These are phyloP conservation scores for Sclerospora graminicola DNA, from an alignment of 352 stramenopile genomes.

Conservation along the genomic window DNA sequence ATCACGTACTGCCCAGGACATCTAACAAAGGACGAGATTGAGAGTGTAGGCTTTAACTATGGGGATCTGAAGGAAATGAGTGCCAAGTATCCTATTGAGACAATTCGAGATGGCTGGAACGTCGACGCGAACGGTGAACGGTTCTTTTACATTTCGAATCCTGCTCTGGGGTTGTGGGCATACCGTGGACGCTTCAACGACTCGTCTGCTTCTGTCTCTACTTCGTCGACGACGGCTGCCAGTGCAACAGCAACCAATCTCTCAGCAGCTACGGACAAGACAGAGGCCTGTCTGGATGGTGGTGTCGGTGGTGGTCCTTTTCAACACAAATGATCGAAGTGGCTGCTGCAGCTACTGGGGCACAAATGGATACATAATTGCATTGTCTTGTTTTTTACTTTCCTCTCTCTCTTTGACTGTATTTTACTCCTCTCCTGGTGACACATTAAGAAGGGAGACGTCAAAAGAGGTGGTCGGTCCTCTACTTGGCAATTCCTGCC, in stretches of 20 bases:
- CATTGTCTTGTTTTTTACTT: conserved; percentile 4
- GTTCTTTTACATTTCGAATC: conserved; percentile 97
- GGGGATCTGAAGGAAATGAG: conserved; percentile 80
- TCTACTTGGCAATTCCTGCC: no score
- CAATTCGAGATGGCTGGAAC: conserved; percentile 92
- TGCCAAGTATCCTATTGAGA: conserved; percentile 67
- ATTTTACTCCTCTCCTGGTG: conserved; percentile 2
- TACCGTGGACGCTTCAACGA: conserved; percentile 73
- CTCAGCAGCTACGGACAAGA: conserved; percentile 28
- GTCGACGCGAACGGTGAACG: conserved; percentile 65
- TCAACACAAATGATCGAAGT: conserved; percentile 22
- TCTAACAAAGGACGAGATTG: conserved; percentile 89
- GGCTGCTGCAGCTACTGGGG: no score
- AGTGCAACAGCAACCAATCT: conserved; percentile 20
- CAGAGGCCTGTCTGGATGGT: conserved; percentile 46
- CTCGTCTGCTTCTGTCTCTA: conserved; percentile 10
- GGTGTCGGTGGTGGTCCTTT: conserved; percentile 77
- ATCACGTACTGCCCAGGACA: conserved; percentile 92
- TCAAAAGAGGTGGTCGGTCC: no score
- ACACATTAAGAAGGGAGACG: no score
- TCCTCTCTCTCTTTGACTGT: conserved; percentile 6
- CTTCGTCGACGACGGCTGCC: conserved; percentile 4
- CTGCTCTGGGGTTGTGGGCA: conserved; percentile 93
- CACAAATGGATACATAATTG: no score
- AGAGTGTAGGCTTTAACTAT: conserved; percentile 90